A percentile compares a stretch with the other conserved stretches of the same genome.
These are phyloP conservation scores for Trypanosoma cruzi DNA, from an alignment of 208 protist species.

Conservation along the genomic window DNA sequence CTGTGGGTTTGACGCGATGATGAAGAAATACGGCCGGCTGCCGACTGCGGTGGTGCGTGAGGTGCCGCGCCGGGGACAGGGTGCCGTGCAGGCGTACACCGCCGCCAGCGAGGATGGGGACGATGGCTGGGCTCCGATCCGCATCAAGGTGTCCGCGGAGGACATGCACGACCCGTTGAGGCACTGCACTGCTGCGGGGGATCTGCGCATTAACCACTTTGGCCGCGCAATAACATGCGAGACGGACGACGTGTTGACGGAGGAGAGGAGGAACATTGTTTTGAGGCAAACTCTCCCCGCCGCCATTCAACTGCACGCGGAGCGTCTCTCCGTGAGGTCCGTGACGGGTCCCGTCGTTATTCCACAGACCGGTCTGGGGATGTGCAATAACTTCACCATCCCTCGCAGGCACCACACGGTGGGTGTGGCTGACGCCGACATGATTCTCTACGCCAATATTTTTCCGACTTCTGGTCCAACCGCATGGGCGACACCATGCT, in stretches of 20 bases:
- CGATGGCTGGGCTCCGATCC: not conserved
- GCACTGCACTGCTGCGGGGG: slow-evolving; percentile 38
- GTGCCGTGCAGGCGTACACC: slow-evolving; percentile 1
- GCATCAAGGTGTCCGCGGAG: slow-evolving; percentile 2
- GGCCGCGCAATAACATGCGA: slow-evolving; percentile 16
- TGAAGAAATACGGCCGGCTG: not conserved
- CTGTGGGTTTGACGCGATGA: not conserved
- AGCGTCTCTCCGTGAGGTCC: slow-evolving; percentile 43
- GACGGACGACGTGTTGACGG: slow-evolving; percentile 3
- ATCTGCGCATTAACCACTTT: slow-evolving; percentile 14
- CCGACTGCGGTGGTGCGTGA: not conserved
- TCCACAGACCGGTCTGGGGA: too few relatives aligned
- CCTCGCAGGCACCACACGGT: too few relatives aligned
- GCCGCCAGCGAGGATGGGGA: not conserved
- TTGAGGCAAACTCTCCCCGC: slow-evolving; percentile 32
- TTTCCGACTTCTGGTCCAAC: too few relatives aligned
- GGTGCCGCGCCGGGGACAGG: slow-evolving; percentile 4
- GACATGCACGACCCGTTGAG: not conserved
- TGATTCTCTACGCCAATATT: too few relatives aligned
- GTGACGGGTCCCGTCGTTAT: too few relatives aligned
- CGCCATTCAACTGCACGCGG: slow-evolving; percentile 39
- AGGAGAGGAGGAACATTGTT: slow-evolving; percentile 23
- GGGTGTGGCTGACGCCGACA: too few relatives aligned
- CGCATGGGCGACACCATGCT: too few relatives aligned
- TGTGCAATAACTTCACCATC: too few relatives aligned